These are phyloP conservation scores for Lactarius pseudohatsudake DNA, from an alignment of 768 basidiomycete species.

Conservation along the genomic window DNA sequence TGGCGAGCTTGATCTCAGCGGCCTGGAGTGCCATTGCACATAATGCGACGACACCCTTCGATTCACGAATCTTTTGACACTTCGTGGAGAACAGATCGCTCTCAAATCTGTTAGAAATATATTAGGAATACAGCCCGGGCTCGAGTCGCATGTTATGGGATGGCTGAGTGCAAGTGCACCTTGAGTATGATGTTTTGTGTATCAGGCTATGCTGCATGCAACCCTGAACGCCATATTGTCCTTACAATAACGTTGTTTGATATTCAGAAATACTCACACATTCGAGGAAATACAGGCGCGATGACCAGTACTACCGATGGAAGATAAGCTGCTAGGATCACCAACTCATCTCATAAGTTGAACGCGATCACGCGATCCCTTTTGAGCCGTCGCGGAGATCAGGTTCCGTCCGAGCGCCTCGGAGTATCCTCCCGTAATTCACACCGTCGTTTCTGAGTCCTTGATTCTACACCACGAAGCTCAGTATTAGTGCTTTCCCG, in stretches of 20 bases:
- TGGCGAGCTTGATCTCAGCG: neutral
- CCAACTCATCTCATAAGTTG: neutral
- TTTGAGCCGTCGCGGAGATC: no score
- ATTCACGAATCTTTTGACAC: neutral
- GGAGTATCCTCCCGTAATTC: neutral
- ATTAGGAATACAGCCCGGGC: no score
- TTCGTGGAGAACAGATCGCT: neutral
- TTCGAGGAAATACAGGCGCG: conserved; percentile 10
- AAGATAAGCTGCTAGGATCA: neutral
- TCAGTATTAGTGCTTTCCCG: neutral
- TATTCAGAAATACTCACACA: conserved; percentile 23
- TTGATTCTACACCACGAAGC: neutral
- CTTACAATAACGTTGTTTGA: neutral
- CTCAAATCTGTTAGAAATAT: no score
- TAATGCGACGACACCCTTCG: neutral
- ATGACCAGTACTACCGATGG: neutral
- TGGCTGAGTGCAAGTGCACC: no score
- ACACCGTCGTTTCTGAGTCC: neutral
- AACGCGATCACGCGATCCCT: neutral
- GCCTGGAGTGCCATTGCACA: no score
- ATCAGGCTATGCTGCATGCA: no score
- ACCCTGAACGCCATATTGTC: no score
- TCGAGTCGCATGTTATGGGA: no score
- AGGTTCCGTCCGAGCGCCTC: conserved; percentile 12
- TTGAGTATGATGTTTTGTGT: neutral